Evolutionary conservation across 2,329 filamentous ascomycete species (phyloP).

Genomic region (Orbilia blumenaviensis): DNA sequence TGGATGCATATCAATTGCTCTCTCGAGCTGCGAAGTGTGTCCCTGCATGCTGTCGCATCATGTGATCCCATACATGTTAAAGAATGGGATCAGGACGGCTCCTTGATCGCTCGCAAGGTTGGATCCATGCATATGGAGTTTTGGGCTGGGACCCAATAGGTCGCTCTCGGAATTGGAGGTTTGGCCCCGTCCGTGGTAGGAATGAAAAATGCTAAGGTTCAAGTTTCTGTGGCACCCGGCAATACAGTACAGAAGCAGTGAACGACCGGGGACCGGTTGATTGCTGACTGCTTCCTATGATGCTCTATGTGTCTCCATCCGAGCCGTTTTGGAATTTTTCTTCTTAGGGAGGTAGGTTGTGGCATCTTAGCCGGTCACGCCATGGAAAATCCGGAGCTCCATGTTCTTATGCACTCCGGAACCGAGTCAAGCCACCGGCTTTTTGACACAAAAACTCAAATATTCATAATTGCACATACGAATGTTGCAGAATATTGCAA

Average conservation of each 20-base stretch:
- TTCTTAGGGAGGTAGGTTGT: no score
- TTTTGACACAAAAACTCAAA: conserved; percentile 32
- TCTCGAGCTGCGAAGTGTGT: conserved; percentile 26
- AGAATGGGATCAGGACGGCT: neutral
- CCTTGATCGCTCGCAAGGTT: conserved; percentile 1
- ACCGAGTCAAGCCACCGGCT: conserved; percentile 52
- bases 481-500: neutral
- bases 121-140: neutral
- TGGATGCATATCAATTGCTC: conserved; percentile 34
- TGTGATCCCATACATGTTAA: conserved; percentile 39
- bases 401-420: conserved; percentile 47
- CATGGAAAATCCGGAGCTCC: conserved; percentile 52
- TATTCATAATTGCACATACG: no score
- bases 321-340: conserved; percentile 28
- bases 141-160: conserved; percentile 8
- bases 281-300: conserved; percentile 37
- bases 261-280: conserved; percentile 20
- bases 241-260: neutral
- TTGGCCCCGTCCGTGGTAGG: conserved; percentile 23
- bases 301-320: conserved; percentile 27
- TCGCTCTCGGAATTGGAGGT: conserved; percentile 17
- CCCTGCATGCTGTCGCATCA: conserved; percentile 48
- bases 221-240: neutral
- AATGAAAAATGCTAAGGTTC: conserved; percentile 14
- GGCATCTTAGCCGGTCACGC: conserved; percentile 52